phyloP scores from a whole-genome alignment of 805 yeast species.

The Kluyveromyces starmeri region DNA sequence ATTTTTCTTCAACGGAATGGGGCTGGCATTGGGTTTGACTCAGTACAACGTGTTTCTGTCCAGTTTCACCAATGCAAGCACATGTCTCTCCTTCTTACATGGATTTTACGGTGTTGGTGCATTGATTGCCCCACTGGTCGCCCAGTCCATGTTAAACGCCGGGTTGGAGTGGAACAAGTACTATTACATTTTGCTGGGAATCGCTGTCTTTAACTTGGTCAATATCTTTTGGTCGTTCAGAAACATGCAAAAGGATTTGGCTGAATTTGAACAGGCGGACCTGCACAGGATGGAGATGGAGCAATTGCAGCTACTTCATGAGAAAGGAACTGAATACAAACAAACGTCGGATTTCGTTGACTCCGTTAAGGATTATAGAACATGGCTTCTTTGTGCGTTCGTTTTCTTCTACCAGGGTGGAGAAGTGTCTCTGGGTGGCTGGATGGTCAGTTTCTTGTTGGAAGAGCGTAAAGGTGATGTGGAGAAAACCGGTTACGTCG shows the following conservation, averaged over 20 bases:
- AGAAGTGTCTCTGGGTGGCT: slow-evolving; percentile 56
- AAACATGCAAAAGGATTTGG: slow-evolving; percentile 36
- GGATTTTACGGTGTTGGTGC: slow-evolving; percentile 62
- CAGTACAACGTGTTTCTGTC: slow-evolving; percentile 46
- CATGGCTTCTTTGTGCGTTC: slow-evolving; percentile 46
- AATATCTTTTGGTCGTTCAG: slow-evolving; percentile 36
- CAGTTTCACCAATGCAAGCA: slow-evolving; percentile 38
- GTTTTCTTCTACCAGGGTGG: slow-evolving; percentile 55
- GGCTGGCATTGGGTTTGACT: slow-evolving; percentile 40
- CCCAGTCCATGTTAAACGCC: slow-evolving; percentile 41
- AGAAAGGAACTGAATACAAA: slow-evolving; percentile 3
- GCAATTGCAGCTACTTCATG: neutral
- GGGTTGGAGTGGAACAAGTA: slow-evolving; percentile 48
- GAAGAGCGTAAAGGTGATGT: slow-evolving; percentile 40
- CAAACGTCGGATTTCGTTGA: slow-evolving; percentile 25
- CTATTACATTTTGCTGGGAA: slow-evolving; percentile 44
- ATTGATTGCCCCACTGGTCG: slow-evolving; percentile 48
- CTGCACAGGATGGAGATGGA: slow-evolving; percentile 8
- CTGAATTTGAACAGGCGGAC: slow-evolving; percentile 20
- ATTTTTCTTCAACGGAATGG: slow-evolving; percentile 51
- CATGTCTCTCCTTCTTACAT: slow-evolving; percentile 46
- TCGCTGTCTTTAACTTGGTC: slow-evolving; percentile 29
- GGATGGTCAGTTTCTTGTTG: slow-evolving; percentile 53
- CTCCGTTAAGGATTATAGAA: slow-evolving; percentile 34
- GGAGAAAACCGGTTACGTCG: slow-evolving; percentile 42